Evolutionary conservation across 208 protist genomes (phyloP), one percentile per base, ranked within the genome.

Genomic region (Trypanosoma melophagium): DNA sequence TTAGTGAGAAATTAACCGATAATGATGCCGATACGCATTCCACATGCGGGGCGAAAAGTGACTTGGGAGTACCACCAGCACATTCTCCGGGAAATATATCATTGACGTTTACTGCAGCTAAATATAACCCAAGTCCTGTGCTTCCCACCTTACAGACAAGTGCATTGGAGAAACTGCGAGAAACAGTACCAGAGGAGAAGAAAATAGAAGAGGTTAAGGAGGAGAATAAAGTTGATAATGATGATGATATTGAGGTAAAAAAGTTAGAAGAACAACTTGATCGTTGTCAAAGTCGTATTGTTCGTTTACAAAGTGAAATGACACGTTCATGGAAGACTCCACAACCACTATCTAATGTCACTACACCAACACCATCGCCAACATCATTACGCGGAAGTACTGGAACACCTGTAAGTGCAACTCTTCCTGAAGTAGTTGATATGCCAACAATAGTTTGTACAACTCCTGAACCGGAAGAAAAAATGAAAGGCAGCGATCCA

Each of bases 231-330:
- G 21, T 10, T 21, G 57, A 60, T 10, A 49, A 65, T 25, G 54
- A 61, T 3, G 64, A 71, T 4, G 54, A 83, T 59, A 57, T 25
- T 19, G 79, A 81, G 67, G 60, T 89, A 9, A 38, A 47, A 0
- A n/a, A 24, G 42, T 69, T 91, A 35, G 76, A 76, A 54, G 65
- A 78, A 56, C 69, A 89, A 40, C 50, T 74, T 7, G 49, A 57
- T 61, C 52, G 68, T 56, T 69, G 73, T 1, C 68, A 88, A 38
- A 42, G 55, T 28, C 83, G 85, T 42, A 80, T 94, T 55, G 61
- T 72, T 35, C 59, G 52, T 17, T 59, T 71, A 7, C 42, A 63
- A 38, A n/a, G 24, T 16, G 71, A 81, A 56, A 74, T 79, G 31
- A 45, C 38, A 24, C 59, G 62, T 16, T 59, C 55, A 52, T 80